phyloP scores from a whole-genome alignment of 2,329 filamentous ascomycete species.

The Periconia macrospinosa region DNA sequence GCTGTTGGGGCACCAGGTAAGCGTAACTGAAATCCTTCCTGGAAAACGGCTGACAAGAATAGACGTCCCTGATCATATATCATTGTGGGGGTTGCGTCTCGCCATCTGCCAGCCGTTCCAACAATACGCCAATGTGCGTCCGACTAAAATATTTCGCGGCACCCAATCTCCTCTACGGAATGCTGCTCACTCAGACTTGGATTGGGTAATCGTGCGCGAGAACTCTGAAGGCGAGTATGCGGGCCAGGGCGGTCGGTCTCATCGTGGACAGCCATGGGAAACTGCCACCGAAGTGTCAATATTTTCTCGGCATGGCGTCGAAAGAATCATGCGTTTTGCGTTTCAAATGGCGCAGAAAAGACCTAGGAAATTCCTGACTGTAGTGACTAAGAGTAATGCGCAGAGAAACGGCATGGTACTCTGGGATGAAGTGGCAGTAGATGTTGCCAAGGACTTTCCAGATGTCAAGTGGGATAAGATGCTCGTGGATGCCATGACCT shows the following conservation, averaged over 20 bases:
- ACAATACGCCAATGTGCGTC: slow-evolving; percentile 60
- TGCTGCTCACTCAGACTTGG: slow-evolving; percentile 60
- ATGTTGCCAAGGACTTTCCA: slow-evolving; percentile 60
- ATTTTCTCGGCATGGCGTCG: slow-evolving; percentile 63
- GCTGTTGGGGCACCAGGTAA: slow-evolving; percentile 65
- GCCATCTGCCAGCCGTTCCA: slow-evolving; percentile 60
- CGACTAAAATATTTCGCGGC: slow-evolving; percentile 64
- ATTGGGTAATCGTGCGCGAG: slow-evolving; percentile 69
- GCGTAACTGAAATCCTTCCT: slow-evolving; percentile 34
- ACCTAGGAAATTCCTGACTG: slow-evolving; percentile 61
- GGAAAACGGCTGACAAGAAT: not conserved
- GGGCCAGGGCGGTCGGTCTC: slow-evolving; percentile 64
- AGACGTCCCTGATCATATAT: slow-evolving; percentile 60
- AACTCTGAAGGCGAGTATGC: slow-evolving; percentile 70
- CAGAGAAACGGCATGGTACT: slow-evolving; percentile 69
- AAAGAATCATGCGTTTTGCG: slow-evolving; percentile 64
- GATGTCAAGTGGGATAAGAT: slow-evolving; percentile 66
- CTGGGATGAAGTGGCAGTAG: slow-evolving; percentile 64
- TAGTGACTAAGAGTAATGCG: slow-evolving; percentile 68
- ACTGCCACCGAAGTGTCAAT: slow-evolving; percentile 64
- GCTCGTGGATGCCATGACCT: slow-evolving; percentile 69
- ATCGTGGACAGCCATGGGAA: slow-evolving; percentile 62
- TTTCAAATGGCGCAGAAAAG: slow-evolving; percentile 63
- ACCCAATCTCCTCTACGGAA: slow-evolving; percentile 57
- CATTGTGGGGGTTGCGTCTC: slow-evolving; percentile 58